phyloP scores from a whole-genome alignment of 1,284 basidiomycete species.

The Cryptococcus neoformans region DNA sequence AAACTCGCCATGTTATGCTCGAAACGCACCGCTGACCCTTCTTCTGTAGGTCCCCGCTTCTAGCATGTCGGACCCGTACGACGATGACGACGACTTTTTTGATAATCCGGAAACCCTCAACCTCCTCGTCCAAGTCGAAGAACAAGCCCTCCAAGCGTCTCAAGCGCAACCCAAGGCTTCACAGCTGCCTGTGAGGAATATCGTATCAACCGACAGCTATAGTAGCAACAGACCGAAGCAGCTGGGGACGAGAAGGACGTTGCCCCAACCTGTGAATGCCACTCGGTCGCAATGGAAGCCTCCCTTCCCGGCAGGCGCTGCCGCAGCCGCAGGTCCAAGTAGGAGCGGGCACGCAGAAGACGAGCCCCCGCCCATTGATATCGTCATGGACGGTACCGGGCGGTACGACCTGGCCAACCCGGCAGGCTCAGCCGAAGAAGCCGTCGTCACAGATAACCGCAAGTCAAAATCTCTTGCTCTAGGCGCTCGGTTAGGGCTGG shows the following conservation, averaged over 20 bases:
- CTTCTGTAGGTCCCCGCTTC: not conserved
- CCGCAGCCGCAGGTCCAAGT: no score
- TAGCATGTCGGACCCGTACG: conserved; percentile 31
- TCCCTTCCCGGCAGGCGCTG: no score
- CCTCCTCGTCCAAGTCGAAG: conserved; percentile 27
- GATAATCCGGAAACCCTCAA: conserved; percentile 28
- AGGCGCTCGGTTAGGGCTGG: conserved; percentile 9
- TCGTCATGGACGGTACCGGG: conserved; percentile 29
- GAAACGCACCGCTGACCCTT: not conserved
- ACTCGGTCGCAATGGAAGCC: no score
- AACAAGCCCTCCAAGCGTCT: conserved; percentile 23
- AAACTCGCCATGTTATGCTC: not conserved
- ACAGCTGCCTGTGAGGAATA: not conserved
- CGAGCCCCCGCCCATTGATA: conserved; percentile 20
- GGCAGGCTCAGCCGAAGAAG: not conserved
- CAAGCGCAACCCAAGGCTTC: not conserved
- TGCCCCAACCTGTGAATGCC: no score
- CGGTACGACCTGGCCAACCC: conserved; percentile 21
- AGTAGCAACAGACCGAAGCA: not conserved
- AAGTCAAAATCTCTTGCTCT: conserved; percentile 11
- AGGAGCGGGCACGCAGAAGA: not conserved
- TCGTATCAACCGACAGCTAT: not conserved
- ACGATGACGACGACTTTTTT: conserved; percentile 39
- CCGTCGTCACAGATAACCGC: conserved; percentile 26
- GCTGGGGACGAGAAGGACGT: not conserved